A percentile compares a stretch with the other conserved stretches of the same genome.
These are phyloP conservation scores for Penicillium dipodomyicola DNA, from an alignment of 495 filamentous ascomycete species.

Conservation along the genomic window DNA sequence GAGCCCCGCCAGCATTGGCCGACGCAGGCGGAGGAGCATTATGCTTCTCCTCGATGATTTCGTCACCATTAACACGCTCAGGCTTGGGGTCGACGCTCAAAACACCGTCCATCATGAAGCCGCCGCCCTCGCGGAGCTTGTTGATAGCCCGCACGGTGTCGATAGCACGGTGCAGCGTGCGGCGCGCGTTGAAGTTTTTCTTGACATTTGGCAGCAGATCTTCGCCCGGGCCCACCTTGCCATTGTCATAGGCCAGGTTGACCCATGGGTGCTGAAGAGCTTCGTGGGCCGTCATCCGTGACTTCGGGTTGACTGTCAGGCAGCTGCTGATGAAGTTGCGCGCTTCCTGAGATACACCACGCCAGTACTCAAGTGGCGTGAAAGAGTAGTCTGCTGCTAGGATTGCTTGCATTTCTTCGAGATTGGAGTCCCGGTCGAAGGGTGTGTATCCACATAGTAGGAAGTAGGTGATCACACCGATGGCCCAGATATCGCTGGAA, in stretches of 20 bases:
- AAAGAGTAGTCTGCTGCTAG: conserved; percentile 94
- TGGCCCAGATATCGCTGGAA: conserved; percentile 70
- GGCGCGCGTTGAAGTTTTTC: conserved; percentile 97
- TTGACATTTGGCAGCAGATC: conserved; percentile 91
- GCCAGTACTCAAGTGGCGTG: conserved; percentile 96
- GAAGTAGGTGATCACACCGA: conserved; percentile 90
- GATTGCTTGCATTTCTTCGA: conserved; percentile 99
- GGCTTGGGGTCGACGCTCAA: conserved; percentile 62
- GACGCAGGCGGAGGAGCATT: conserved; percentile 13
- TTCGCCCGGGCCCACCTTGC: conserved; percentile 47
- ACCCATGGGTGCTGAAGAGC: conserved; percentile 89
- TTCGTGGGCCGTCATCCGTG: conserved; percentile 92
- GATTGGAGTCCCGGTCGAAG: conserved; percentile 94
- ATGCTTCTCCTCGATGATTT: conserved; percentile 38
- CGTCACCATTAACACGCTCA: conserved; percentile 47
- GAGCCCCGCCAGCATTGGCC: conserved; percentile 15
- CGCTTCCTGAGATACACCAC: conserved; percentile 79
- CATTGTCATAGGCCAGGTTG: conserved; percentile 49
- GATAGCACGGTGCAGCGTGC: conserved; percentile 93
- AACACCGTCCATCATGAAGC: conserved; percentile 77
- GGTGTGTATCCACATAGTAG: conserved; percentile 97
- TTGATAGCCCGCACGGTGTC: conserved; percentile 98
- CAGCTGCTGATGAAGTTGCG: conserved; percentile 87
- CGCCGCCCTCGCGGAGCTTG: conserved; percentile 83
- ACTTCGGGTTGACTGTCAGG: conserved; percentile 80